Base-by-base conservation (phyloP, 441 rosid species). In the Macaranga tanarius region DNA sequence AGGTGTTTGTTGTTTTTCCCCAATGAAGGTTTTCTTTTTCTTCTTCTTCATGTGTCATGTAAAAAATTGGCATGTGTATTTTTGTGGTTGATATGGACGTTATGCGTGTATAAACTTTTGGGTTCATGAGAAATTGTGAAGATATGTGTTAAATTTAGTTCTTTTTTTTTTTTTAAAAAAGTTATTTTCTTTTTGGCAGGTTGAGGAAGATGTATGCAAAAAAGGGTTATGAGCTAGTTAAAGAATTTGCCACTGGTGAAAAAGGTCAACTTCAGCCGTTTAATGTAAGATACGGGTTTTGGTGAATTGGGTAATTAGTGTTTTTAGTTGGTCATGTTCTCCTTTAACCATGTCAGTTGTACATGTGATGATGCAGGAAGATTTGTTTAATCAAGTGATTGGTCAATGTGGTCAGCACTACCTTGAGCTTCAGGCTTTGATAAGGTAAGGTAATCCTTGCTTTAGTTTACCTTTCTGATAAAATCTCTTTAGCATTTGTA, bases 341-440 rank as follows among this genome's bases (percentile, higher is more conserved):
- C 15, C 16, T 52, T 28, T 34, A 6, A 57, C 7, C 47, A 28
- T 73, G 12, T 58, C 16, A 34, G 7, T 12, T 9, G 34, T 65
- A 55, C 56, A 3, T 80, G 62, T 26, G 67, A 65, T 76, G 11
- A 40, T 73, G 71, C 75, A 93, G 98, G 88, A 86, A 62, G 91
- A 93, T 76, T 78, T 89, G 73, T 84, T 87, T 69, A 89, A 92
- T 50, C 87, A 87, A 81, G 90, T 88, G 7, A 67, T 86, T 44
- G 90, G 87, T 77, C 95, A 92, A 77, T 90, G 97, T 65, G 76
- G 79, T 70, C 88, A 90, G 51, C 94, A 92, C 82, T 87, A 89
- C 72, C 82, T 75, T 26, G 89, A 84, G 64, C 88, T 92, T 69
- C 95, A 92, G 86, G 87, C 90, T 20, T 83, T 87, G 76, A 88